Evolutionary conservation across 495 filamentous ascomycete species (phyloP), one percentile per base, ranked within the genome.

Genomic region (Aspergillus carlsbadensis): DNA sequence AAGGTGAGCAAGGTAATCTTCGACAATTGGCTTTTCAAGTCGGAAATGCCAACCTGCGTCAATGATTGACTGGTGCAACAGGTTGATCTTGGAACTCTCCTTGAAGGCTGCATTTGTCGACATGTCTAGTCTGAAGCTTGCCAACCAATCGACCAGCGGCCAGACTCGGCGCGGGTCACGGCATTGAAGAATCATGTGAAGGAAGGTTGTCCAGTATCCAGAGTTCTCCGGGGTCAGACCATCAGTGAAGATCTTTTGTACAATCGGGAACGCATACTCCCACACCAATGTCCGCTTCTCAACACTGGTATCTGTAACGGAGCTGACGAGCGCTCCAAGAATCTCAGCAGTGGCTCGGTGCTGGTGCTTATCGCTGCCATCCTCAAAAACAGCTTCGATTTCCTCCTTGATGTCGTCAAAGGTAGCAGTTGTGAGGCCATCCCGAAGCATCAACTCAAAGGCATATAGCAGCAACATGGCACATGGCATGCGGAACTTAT

Each of bases 41-140:
- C 89, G 91, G 79, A 96, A 98, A 70, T 97, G 94, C 94, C 94
- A 99, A 2, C 95, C 95, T 45, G 86, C 79, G 67, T 96, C 90
- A 55, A 83, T 84, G 59, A 98, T 89, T 57, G 87, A 86, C 60
- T 96, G 90, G 61, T 96, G 89, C 33, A 99, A 77, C 13, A 98
- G 80, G 61, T 94, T 88, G 40, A 99, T 89, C 73, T 97, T 97
- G 5, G 92, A 92, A 54, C 92, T 97, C 63, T 99, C 95, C 70
- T 99, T 99, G 81, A 99, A 99, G 10, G 94, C 94, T 5, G 94
- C 94, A 69, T 98, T 96, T 0, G 93, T 96, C 20, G 83, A 74
- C 88, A 96, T 93, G 64, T 99, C 94, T 17, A 99, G 77, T 31
- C 89, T 82, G 81, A 96, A 97, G 56, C 85, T 83, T 11, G 86